Percentiles rank a stretch among this genome's conserved stretches.
Evolutionary conservation across 2,329 filamentous ascomycete genomes (phyloP).

Genomic region (Nothophoma quercina): DNA sequence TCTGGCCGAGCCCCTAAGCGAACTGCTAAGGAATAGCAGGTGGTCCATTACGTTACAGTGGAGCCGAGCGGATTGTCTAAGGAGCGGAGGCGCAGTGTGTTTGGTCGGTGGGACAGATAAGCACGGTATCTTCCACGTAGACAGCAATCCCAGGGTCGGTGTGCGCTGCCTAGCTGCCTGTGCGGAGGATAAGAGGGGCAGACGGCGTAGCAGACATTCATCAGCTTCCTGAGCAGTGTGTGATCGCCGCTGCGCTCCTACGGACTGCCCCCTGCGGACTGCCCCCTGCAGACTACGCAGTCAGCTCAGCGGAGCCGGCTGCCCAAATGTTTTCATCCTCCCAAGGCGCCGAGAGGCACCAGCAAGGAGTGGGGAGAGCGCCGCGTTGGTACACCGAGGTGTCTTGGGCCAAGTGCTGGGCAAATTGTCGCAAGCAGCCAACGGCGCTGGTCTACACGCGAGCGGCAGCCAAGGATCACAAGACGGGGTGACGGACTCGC

Average conservation of each 20-base stretch:
- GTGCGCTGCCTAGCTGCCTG: slow-evolving; percentile 9
- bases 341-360: slow-evolving; percentile 30
- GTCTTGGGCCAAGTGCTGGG: slow-evolving; percentile 35
- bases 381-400: slow-evolving; percentile 17
- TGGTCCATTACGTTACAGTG: slow-evolving; percentile 41
- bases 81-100: slow-evolving; percentile 24
- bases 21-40: slow-evolving; percentile 30
- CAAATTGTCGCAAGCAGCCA: slow-evolving; percentile 28
- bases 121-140: slow-evolving; percentile 26
- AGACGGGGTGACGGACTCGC: slow-evolving; percentile 34
- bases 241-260: slow-evolving; percentile 3
- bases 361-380: slow-evolving; percentile 18
- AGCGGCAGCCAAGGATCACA: slow-evolving; percentile 35
- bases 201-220: slow-evolving; percentile 1
- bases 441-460: slow-evolving; percentile 15
- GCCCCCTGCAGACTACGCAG: too few relatives aligned
- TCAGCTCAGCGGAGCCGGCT: slow-evolving; percentile 21
- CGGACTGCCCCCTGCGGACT: neutral
- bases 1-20: slow-evolving; percentile 30
- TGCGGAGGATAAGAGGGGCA: slow-evolving; percentile 8
- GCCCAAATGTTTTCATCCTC: slow-evolving; percentile 23
- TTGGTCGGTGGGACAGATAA: slow-evolving; percentile 23
- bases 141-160: slow-evolving; percentile 7
- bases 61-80: slow-evolving; percentile 42
- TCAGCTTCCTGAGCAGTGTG: slow-evolving; percentile 11